Evolutionary conservation across 225 moss, liverwort and hornwort genomes (phyloP).

Genomic region (Pseudoscleropodium purum): DNA sequence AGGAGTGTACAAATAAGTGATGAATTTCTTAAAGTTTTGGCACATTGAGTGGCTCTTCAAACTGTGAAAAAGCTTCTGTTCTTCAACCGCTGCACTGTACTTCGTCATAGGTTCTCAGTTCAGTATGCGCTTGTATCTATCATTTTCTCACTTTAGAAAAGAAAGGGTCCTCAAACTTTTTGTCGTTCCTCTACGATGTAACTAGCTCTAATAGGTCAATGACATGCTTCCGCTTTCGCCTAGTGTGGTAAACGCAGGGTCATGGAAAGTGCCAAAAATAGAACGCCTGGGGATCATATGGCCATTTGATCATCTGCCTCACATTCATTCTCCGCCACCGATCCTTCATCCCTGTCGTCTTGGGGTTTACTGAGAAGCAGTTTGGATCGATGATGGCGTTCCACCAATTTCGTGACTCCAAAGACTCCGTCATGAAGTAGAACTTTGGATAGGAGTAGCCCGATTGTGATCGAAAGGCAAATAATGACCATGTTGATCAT

Average conservation of each 20-base stretch:
- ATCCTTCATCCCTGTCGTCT: background rate
- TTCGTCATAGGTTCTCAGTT: background rate
- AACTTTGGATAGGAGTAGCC: constrained; percentile 43
- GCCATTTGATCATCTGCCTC: constrained; percentile 39
- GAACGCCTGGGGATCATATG: constrained; percentile 4
- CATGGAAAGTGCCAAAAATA: background rate
- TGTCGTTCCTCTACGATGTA: background rate
- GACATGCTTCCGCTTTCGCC: background rate
- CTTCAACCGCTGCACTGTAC: background rate
- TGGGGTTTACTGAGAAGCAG: background rate
- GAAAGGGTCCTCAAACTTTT: background rate
- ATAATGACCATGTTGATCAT: constrained; percentile 52
- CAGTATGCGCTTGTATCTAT: background rate
- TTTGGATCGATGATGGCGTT: background rate
- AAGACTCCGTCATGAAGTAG: constrained; percentile 38
- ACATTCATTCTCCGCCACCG: background rate
- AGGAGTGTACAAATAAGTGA: background rate
- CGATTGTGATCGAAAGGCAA: constrained; percentile 55
- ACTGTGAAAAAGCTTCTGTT: background rate
- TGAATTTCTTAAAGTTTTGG: no score
- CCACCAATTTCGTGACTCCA: constrained; percentile 11
- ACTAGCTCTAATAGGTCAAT: background rate
- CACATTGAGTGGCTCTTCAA: background rate
- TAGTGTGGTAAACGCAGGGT: background rate
- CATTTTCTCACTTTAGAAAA: background rate